Conservation (phyloP, 805 yeast species). For the Saccharomycopsis vini region DNA sequence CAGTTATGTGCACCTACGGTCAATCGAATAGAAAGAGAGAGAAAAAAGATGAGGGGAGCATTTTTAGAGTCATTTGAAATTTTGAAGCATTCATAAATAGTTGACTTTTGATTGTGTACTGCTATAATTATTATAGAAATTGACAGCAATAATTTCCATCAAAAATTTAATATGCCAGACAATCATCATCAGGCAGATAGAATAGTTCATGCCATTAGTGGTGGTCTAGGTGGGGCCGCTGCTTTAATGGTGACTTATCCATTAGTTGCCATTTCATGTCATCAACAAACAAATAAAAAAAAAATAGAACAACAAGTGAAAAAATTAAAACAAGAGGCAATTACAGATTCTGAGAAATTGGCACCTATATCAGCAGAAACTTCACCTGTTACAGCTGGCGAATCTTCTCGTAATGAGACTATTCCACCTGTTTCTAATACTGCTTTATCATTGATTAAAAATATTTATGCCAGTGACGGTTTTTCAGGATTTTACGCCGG, state of each 20-base stretch:
- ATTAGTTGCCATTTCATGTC: conserved; percentile 73
- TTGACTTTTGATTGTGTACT: too few species aligned
- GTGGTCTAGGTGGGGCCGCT: conserved; percentile 88
- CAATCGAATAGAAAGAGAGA: too few species aligned
- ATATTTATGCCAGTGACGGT: conserved; percentile 41
- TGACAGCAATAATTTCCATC: too few species aligned
- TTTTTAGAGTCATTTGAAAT: too few species aligned
- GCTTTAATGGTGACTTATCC: conserved; percentile 88
- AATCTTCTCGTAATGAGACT: conserved; percentile 23
- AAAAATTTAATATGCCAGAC: too few species aligned
- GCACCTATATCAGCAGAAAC: too few species aligned
- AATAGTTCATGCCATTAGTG: conserved; percentile 85
- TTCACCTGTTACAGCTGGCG: too few species aligned
- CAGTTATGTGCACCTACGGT: too few species aligned
- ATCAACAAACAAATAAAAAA: conserved; percentile 63
- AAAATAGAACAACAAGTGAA: conserved; percentile 21
- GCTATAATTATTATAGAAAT: too few species aligned
- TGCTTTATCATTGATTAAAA: conserved; percentile 29
- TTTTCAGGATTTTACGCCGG: conserved; percentile 71
- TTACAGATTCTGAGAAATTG: background rate
- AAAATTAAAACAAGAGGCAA: background rate
- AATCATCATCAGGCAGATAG: conserved; percentile 31
- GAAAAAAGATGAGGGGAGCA: too few species aligned
- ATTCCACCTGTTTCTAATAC: conserved; percentile 20
- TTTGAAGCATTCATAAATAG: too few species aligned